These are phyloP conservation scores for Colletotrichum plurivorum DNA, from an alignment of 2,329 filamentous ascomycete species.

Conservation along the genomic window DNA sequence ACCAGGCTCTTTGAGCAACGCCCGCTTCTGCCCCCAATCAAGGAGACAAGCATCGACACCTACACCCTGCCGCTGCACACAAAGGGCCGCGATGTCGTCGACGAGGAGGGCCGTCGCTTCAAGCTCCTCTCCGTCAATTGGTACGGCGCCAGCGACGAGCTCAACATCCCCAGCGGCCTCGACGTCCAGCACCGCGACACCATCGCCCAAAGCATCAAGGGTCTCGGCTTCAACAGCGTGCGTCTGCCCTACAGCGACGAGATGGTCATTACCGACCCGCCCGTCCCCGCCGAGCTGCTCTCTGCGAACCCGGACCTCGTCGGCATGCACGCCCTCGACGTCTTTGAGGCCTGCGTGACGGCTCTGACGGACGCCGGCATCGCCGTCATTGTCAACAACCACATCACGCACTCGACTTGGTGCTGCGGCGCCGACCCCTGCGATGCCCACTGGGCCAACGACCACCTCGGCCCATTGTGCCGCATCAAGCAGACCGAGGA, in stretches of 20 bases:
- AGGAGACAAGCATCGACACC: constrained; percentile 58
- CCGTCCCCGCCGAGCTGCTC: constrained; percentile 65
- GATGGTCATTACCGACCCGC: constrained; percentile 73
- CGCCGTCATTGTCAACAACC: constrained; percentile 78
- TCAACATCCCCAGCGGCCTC: constrained; percentile 75
- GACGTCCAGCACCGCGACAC: constrained; percentile 73
- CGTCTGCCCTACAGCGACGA: constrained; percentile 79
- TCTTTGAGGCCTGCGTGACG: constrained; percentile 71
- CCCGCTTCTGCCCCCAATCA: constrained; percentile 61
- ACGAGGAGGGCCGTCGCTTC: constrained; percentile 68
- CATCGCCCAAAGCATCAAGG: constrained; percentile 72
- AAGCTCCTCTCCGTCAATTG: constrained; percentile 78
- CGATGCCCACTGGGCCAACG: constrained; percentile 77
- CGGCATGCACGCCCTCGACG: constrained; percentile 70
- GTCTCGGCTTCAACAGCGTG: constrained; percentile 79
- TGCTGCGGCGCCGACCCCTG: constrained; percentile 79
- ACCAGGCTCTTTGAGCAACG: constrained; percentile 62
- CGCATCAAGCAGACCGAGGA: constrained; percentile 74
- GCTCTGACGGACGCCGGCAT: constrained; percentile 74
- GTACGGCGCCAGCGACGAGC: constrained; percentile 79
- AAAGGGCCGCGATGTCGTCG: constrained; percentile 72
- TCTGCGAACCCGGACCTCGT: constrained; percentile 73
- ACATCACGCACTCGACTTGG: constrained; percentile 79
- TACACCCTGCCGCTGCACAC: constrained; percentile 73
- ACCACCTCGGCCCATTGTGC: constrained; percentile 73